Percentiles rank a stretch among this genome's conserved stretches.
These are phyloP conservation scores for Phytophthora cryptogea DNA, from an alignment of 352 stramenopile genomes.

Conservation along the genomic window DNA sequence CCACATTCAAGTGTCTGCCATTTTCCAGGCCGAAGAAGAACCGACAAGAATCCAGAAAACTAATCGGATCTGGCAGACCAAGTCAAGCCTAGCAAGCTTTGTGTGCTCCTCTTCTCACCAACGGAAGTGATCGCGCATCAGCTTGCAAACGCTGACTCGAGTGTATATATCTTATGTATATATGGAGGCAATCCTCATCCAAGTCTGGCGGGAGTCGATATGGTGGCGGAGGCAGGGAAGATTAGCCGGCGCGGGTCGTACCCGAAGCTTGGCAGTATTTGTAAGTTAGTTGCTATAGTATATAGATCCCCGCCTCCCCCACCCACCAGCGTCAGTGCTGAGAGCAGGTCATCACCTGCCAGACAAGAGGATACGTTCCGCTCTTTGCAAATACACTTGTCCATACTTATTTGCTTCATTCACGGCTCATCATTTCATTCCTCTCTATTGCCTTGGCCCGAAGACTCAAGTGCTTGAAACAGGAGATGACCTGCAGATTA, in stretches of 20 bases:
- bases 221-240: conserved; percentile 23
- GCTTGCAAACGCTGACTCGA: conserved; percentile 25
- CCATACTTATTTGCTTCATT: conserved; percentile 24
- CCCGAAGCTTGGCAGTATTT: conserved; percentile 23
- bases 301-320: conserved; percentile 28
- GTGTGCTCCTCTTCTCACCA: conserved; percentile 26
- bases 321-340: neutral
- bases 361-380: conserved; percentile 9
- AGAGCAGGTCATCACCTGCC: neutral
- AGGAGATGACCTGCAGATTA: conserved; percentile 71
- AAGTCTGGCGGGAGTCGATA: conserved; percentile 10
- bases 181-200: conserved; percentile 22
- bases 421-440: neutral
- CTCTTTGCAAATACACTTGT: conserved; percentile 31
- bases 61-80: conserved; percentile 14
- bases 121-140: conserved; percentile 37
- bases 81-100: conserved; percentile 23
- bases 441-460: conserved; percentile 42
- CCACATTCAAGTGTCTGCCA: conserved; percentile 18
- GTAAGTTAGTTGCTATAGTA: conserved; percentile 55
- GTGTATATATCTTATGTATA: conserved; percentile 53
- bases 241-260: conserved; percentile 14
- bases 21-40: conserved; percentile 16
- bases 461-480: conserved; percentile 68
- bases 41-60: conserved; percentile 4